These are phyloP conservation scores for Pilobolus umbonatus DNA, from an alignment of 192 early-diverging fungal species.

Conservation along the genomic window DNA sequence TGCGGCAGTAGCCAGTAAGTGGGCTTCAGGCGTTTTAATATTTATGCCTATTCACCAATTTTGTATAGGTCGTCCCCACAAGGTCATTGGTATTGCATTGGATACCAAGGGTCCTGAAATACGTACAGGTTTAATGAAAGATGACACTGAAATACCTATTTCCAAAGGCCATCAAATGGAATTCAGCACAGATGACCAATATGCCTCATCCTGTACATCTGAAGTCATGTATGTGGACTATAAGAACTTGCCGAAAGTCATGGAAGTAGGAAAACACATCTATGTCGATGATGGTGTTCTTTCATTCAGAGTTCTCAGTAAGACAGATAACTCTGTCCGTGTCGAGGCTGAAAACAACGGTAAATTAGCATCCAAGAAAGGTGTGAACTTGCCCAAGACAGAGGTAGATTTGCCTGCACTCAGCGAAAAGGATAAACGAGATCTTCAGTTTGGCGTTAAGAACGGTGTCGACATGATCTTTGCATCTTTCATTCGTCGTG, in stretches of 20 bases:
- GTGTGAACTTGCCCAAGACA: constrained; percentile 86
- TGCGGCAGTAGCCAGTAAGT: constrained; percentile 32
- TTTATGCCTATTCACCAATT: background rate
- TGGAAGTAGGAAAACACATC: constrained; percentile 61
- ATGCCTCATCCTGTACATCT: constrained; percentile 47
- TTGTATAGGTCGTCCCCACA: constrained; percentile 30
- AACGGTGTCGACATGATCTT: constrained; percentile 90
- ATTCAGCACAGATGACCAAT: constrained; percentile 59
- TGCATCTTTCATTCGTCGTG: constrained; percentile 90
- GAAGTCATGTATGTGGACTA: constrained; percentile 71
- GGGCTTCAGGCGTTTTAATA: too few species aligned
- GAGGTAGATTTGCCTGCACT: constrained; percentile 85
- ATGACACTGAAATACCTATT: constrained; percentile 59
- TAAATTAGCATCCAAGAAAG: constrained; percentile 81
- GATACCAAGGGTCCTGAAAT: constrained; percentile 83
- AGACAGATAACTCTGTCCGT: constrained; percentile 43
- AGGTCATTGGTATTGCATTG: constrained; percentile 64
- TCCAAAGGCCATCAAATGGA: constrained; percentile 62
- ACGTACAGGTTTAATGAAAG: constrained; percentile 65
- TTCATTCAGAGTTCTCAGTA: constrained; percentile 85
- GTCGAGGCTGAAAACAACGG: constrained; percentile 74
- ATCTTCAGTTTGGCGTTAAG: constrained; percentile 84
- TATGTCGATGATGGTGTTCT: constrained; percentile 92
- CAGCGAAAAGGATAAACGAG: constrained; percentile 83
- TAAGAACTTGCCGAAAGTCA: constrained; percentile 66